Percentiles rank a stretch among this genome's conserved stretches.
phyloP scores from a whole-genome alignment of 75 land plant species.

The Chamaecyparis obtusa region DNA sequence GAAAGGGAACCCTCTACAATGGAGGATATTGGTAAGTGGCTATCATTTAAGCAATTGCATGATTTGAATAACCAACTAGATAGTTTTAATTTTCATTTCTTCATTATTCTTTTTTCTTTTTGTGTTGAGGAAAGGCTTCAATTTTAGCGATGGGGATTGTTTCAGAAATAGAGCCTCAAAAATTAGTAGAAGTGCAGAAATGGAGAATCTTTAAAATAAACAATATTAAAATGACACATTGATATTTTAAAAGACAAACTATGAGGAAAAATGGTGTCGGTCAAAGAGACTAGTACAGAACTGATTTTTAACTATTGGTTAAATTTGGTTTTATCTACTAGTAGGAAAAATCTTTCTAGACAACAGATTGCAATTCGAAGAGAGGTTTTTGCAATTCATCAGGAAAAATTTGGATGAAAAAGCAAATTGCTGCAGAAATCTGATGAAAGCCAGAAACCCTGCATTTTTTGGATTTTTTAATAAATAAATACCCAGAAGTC shows the following conservation, averaged over 20 bases:
- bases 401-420: no score
- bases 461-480: no score
- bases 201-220: background rate
- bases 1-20: conserved; percentile 49
- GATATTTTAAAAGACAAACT: no score
- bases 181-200: no score
- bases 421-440: no score
- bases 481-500: no score
- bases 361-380: no score
- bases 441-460: no score
- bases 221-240: no score
- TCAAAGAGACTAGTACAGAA: background rate
- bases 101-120: background rate
- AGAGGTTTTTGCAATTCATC: no score
- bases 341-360: no score
- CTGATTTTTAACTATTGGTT: background rate
- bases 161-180: background rate
- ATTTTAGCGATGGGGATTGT: background rate
- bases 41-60: background rate
- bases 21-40: conserved; percentile 59
- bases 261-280: background rate
- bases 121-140: background rate
- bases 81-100: background rate
- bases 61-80: background rate
- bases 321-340: background rate